Evolutionary conservation across 1,284 basidiomycete species (phyloP), one percentile per base, ranked within the genome.

Genomic region (Omphalotus olearius): DNA sequence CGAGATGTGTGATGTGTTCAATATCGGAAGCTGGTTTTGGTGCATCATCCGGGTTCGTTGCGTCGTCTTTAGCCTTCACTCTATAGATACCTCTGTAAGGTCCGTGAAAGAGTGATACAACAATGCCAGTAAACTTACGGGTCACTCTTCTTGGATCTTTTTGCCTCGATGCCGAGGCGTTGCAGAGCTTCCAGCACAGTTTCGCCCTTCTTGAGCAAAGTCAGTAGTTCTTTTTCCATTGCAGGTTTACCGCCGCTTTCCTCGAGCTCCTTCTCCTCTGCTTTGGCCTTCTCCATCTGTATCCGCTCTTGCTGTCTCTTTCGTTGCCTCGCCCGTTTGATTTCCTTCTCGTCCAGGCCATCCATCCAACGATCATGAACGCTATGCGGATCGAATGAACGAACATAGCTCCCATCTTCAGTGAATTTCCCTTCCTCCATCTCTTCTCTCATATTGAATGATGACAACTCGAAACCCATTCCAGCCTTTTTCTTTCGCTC

Each of bases 361-460:
- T 93, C 87, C 76, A 99, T 89, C 97, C 97, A 99, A 26, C 80
- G 80, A 69, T 99, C 96, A 67, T 98, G 94, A 50, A 90, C 82
- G 14, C 88, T 93, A 64, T 94, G 88, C 5, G 90, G 89, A 69
- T 99, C 95, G 59, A 87, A 88, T 45, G 93, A 85, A 52, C 83
- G 83, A 50, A 94, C 80, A 66, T 95, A 98, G 53, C 71, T 84
- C 43, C 97, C 97, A 62, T 98, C 96, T 52, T 89, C 91, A 9
- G 93, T 88, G 72, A 99, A 98, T 62, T 93, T 91, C 30, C 97
- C 97, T 66, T 97, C 92, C 62, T 91, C 85, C 88, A 99, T 95
- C 78, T 99, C 97, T 59, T 91, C 88, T 59, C 94, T 90, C 97
- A 99, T 98, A 69, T 99, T 98, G 81, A 99, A 99, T 28, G 90